Evolutionary conservation across 257 asterid species (phyloP), one percentile per base, ranked within the genome.

Genomic region (Capsicum chinense): DNA sequence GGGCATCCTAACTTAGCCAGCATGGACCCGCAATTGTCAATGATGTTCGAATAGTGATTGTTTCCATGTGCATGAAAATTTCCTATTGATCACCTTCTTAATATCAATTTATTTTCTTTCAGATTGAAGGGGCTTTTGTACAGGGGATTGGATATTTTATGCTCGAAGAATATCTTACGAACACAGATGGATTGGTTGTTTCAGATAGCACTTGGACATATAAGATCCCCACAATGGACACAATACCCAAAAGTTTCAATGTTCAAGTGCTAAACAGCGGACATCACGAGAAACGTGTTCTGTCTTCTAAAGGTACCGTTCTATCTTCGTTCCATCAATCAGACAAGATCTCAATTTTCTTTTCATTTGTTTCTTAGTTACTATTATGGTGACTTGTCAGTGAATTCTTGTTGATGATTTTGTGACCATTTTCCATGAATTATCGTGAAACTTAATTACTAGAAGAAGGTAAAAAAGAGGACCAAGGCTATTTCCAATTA

Each of bases 111-210:
- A 7, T 76, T 52, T 76, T 76, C 63, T 56, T 52, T n/a, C 91
- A 95, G 97, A 93, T 92, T 69, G 98, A 95, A 89, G 98, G 98
- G 50, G 95, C 98, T 60, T 95, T 93, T 78, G 97, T 95, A 9
- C 98, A 93, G 91, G 98, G 98, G 33, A 76, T 95, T 12, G 98
- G 98, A 67, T 93, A 91, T 85, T 93, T 95, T 88, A 92, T 95
- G 98, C 95, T 85, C 26, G 98, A 95, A 92, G 98, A 93, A 83
- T 95, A 92, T 89, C 84, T 85, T 54, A 87, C 85, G 3, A 90
- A 95, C 67, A 21, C 84, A 15, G 90, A 95, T 71, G 98, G 98
- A 86, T 70, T 88, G 86, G 85, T 90, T 78, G 82, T 87, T 62
- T 66, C 92, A 5, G 92, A 95, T 85, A 88, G 97, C 64, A 92